Base-by-base conservation (phyloP, 1,139 yeast species). In the Hemisphaericaspora subhashii region DNA sequence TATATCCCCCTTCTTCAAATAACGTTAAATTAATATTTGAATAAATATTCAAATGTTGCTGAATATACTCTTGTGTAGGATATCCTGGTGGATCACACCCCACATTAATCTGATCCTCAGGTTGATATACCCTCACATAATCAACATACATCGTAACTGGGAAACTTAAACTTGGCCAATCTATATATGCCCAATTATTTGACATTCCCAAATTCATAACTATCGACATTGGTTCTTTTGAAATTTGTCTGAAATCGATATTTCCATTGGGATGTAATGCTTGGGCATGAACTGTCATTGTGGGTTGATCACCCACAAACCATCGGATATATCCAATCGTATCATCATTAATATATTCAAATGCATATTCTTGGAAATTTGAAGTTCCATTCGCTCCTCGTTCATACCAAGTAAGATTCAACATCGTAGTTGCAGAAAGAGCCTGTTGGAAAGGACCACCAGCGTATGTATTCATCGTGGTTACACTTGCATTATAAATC, bases 361-460 rank as follows among this genome's bases (percentile, higher is more conserved):
- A 81, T 1, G 87, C 92, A 55, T 77, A 89, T 30, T 69, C 74
- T 62, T 92, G 98, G 69, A 67, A 92, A 29, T 53, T 44, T 39
- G 60, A 63, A 9, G 45, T 57, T 20, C 69, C 70, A 17, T 62
- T 68, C 5, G 27, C 6, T 20, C 84, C 83, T 47, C 60, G 62
- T 54, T 85, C 85, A 57, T 83, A 86, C 96, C 96, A 88, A 1
- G 80, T 68, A 5, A 73, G 67, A 58, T 85, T 86, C 43, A 86
- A 68, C 3, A 83, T 79, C 0, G 94, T 75, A 14, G 81, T 77
- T 1, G 81, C 94, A 7, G 92, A 83, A 15, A 87, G 70, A 35
- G 95, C 95, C 62, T 87, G 92, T 63, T 87, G 95, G 64, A 75
- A 77, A 1, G 92, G 90, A 31, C 95, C 94, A 46, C 96, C 96